phyloP scores from a whole-genome alignment of 2,329 filamentous ascomycete genomes.

The Penicillium paneum region DNA sequence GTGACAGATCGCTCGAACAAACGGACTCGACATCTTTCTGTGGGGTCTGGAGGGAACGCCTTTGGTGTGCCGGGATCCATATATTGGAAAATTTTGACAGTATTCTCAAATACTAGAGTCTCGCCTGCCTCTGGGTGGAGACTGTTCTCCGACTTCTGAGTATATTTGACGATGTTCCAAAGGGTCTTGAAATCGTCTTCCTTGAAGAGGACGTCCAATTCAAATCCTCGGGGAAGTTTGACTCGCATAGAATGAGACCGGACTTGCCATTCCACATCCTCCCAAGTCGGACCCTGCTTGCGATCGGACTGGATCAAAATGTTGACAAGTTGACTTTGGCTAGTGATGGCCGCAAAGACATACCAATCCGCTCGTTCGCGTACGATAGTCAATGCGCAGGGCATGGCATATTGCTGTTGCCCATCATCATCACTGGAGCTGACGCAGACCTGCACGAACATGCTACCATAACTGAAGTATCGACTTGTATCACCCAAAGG shows the following conservation, averaged over 20 bases:
- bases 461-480: slow-evolving; percentile 74
- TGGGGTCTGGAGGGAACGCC: slow-evolving; percentile 71
- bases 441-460: slow-evolving; percentile 70
- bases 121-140: slow-evolving; percentile 69
- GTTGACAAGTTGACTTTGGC: slow-evolving; percentile 74
- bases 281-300: slow-evolving; percentile 70
- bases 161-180: slow-evolving; percentile 83
- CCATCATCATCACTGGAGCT: slow-evolving; percentile 66
- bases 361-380: slow-evolving; percentile 67
- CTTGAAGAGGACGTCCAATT: slow-evolving; percentile 66
- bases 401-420: slow-evolving; percentile 62
- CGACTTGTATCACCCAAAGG: slow-evolving; percentile 72
- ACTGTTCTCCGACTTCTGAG: slow-evolving; percentile 68
- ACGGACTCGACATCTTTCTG: slow-evolving; percentile 67
- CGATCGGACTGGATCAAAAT: slow-evolving; percentile 68
- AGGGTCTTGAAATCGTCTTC: slow-evolving; percentile 76
- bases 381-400: slow-evolving; percentile 72
- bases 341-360: slow-evolving; percentile 70
- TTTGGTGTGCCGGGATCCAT: slow-evolving; percentile 70
- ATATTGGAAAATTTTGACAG: slow-evolving; percentile 73
- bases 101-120: slow-evolving; percentile 64
- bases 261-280: slow-evolving; percentile 75
- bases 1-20: slow-evolving; percentile 70
- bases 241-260: slow-evolving; percentile 65
- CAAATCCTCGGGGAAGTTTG: slow-evolving; percentile 70